These are phyloP conservation scores for Lepidium africanum DNA, from an alignment of 345 rosid species.

Conservation along the genomic window DNA sequence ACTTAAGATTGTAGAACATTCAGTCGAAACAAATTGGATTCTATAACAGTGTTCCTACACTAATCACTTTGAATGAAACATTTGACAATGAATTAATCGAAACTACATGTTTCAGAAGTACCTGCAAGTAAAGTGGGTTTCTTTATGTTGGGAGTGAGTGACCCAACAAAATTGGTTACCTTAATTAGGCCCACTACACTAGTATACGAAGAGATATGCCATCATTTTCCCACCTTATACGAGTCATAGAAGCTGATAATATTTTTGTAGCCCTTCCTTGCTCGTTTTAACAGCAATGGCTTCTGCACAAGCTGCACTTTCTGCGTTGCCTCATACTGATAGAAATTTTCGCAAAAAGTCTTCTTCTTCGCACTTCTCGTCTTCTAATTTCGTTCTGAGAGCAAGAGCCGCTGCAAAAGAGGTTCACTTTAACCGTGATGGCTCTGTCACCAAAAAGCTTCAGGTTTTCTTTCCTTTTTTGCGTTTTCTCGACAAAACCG, in stretches of 20 bases:
- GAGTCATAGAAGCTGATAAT: background rate
- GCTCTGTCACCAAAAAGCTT: conserved; percentile 74
- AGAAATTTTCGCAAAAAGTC: conserved; percentile 19
- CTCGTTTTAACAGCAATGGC: conserved; percentile 39
- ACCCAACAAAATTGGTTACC: background rate
- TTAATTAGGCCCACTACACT: background rate
- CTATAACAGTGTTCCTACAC: too few relatives aligned
- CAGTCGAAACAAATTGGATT: too few relatives aligned
- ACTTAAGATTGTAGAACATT: too few relatives aligned
- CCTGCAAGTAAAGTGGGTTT: background rate
- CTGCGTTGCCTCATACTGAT: conserved; percentile 43
- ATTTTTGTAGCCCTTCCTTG: background rate
- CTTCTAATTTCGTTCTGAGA: conserved; percentile 1
- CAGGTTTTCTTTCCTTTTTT: conserved; percentile 37
- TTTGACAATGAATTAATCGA: too few relatives aligned
- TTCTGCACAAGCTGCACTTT: conserved; percentile 39
- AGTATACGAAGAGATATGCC: background rate
- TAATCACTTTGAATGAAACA: too few relatives aligned
- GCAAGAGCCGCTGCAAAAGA: conserved; percentile 64
- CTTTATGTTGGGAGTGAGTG: background rate
- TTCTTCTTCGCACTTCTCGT: conserved; percentile 20
- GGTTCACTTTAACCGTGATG: conserved; percentile 77
- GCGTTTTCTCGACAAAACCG: background rate
- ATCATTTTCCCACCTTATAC: conserved; percentile 16
- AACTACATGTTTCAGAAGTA: too few relatives aligned